Conservation (phyloP, 768 basidiomycete species). For the Neoboletus magnificus region DNA sequence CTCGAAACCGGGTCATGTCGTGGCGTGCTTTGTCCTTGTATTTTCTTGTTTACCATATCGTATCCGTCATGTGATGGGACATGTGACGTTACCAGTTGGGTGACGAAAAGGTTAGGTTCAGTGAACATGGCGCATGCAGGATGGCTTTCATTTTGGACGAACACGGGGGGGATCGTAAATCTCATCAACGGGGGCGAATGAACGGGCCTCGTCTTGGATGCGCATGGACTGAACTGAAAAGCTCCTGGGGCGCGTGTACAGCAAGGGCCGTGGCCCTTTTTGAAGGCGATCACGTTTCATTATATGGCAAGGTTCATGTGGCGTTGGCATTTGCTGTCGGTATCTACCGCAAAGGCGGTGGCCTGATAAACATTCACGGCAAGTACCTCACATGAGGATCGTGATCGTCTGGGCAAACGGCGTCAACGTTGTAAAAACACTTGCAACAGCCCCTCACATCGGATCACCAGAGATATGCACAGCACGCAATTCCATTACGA, state of each 20-base stretch:
- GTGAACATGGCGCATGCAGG: background rate
- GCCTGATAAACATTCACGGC: constrained; percentile 8
- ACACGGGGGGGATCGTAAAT: constrained; percentile 4
- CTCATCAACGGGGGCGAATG: background rate
- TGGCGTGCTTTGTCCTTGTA: constrained; percentile 18
- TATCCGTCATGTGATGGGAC: constrained; percentile 19
- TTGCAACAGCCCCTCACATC: background rate
- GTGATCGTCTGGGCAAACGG: constrained; percentile 3
- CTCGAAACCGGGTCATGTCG: constrained; percentile 10
- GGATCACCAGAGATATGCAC: constrained; percentile 2
- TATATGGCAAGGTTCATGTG: constrained; percentile 28
- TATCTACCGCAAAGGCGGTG: constrained; percentile 12
- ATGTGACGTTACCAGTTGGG: constrained; percentile 21
- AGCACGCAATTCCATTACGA: constrained; percentile 7
- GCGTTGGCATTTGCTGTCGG: constrained; percentile 24
- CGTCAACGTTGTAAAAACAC: background rate
- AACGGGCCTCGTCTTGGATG: background rate
- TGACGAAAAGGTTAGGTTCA: constrained; percentile 28
- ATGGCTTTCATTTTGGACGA: constrained; percentile 16
- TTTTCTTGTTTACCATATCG: constrained; percentile 11
- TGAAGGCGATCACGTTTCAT: constrained; percentile 15
- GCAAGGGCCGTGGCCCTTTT: constrained; percentile 11
- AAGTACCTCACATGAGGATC: constrained; percentile 12
- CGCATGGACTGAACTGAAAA: constrained; percentile 4
- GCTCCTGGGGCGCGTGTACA: background rate